Conservation (phyloP, 768 basidiomycete species). For the Amanita brunnescens region DNA sequence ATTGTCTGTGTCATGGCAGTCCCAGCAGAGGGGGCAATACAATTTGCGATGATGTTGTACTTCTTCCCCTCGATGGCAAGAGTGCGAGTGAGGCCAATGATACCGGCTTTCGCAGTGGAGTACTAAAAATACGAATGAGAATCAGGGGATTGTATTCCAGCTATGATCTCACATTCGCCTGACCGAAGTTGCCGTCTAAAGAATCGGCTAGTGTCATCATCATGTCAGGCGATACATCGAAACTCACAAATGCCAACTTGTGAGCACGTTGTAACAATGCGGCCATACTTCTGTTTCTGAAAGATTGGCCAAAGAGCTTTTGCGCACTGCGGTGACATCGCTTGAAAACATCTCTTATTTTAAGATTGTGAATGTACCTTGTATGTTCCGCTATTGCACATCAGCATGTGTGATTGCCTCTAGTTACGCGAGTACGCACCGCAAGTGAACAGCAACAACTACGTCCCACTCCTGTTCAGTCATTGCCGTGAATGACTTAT, state of each 20-base stretch:
- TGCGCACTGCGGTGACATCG: conserved; percentile 48
- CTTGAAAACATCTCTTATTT: neutral
- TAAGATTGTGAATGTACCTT: conserved; percentile 40
- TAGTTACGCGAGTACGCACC: conserved; percentile 24
- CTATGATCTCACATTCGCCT: conserved; percentile 59
- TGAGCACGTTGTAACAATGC: conserved; percentile 91
- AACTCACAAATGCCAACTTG: conserved; percentile 85
- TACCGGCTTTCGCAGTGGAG: conserved; percentile 86
- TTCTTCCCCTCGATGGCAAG: conserved; percentile 88
- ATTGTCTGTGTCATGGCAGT: conserved; percentile 88
- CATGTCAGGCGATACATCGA: neutral
- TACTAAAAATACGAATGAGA: conserved; percentile 38
- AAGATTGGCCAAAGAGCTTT: conserved; percentile 97
- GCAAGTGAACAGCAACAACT: conserved; percentile 81
- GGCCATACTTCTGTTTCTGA: conserved; percentile 92
- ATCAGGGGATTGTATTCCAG: neutral
- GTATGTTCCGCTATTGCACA: conserved; percentile 60
- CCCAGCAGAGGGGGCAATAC: conserved; percentile 80
- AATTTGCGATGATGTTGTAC: conserved; percentile 86
- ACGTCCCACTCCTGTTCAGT: conserved; percentile 91
- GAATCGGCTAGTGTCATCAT: neutral
- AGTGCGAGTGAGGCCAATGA: conserved; percentile 84
- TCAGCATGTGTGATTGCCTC: conserved; percentile 4
- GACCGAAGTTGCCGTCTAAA: conserved; percentile 89
- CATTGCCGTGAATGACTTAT: conserved; percentile 89